Evolutionary conservation across 345 rosid species (phyloP).

Genomic region (Populus alba): DNA sequence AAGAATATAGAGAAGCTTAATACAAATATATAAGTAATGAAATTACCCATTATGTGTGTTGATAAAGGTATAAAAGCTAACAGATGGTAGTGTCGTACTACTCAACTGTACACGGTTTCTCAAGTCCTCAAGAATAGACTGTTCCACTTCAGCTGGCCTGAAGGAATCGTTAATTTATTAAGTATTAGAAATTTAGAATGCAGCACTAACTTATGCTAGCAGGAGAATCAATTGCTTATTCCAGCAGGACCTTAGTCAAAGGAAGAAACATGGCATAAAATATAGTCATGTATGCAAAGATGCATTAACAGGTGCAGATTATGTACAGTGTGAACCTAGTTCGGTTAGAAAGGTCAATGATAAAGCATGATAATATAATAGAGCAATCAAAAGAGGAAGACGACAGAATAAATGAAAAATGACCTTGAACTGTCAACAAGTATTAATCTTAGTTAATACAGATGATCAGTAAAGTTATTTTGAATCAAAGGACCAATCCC

Average conservation of each 20-base stretch:
- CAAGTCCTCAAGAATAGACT: conserved; percentile 88
- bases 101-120: conserved; percentile 93
- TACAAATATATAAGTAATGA: conserved; percentile 9
- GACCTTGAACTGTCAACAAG: background rate
- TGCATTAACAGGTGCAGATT: background rate
- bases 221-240: background rate
- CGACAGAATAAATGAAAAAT: background rate
- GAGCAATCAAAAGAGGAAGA: background rate
- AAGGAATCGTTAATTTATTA: conserved; percentile 14
- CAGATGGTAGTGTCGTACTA: conserved; percentile 74
- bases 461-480: background rate
- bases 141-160: conserved; percentile 86
- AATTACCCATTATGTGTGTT: conserved; percentile 86
- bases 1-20: background rate
- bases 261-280: background rate
- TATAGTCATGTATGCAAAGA: background rate
- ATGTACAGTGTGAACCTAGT: background rate
- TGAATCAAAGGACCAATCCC: background rate
- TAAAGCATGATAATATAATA: background rate
- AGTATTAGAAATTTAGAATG: background rate
- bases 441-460: background rate
- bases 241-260: background rate
- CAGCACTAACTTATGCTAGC: background rate
- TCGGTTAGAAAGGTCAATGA: background rate
- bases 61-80: conserved; percentile 89